Conservation (phyloP, 331 rosid genomes). For the Arachis monticola region DNA sequence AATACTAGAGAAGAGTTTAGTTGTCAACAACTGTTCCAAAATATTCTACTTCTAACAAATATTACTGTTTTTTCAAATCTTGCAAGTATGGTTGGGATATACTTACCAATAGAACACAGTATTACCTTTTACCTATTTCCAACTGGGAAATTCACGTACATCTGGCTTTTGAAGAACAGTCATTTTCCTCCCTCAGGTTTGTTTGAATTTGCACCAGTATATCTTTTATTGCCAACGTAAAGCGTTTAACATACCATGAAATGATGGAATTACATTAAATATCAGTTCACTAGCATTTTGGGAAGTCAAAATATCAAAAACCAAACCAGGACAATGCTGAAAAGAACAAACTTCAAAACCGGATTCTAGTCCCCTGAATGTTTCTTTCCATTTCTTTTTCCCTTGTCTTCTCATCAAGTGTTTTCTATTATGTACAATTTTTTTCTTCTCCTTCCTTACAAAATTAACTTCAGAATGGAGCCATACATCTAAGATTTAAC, state of each 20-base stretch:
- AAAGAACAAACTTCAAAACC: slow-evolving; percentile 3
- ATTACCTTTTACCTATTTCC: too few relatives aligned
- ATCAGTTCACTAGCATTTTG: slow-evolving; percentile 9
- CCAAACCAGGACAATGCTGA: background rate
- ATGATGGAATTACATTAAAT: background rate
- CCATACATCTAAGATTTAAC: slow-evolving; percentile 48
- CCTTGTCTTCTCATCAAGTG: background rate
- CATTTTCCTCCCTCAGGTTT: background rate
- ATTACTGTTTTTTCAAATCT: too few relatives aligned
- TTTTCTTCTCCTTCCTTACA: slow-evolving; percentile 22
- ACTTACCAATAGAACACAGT: too few relatives aligned
- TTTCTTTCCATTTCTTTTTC: slow-evolving; percentile 19
- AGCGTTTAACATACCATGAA: background rate
- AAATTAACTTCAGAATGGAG: slow-evolving; percentile 32
- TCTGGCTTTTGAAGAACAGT: background rate
- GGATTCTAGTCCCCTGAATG: background rate
- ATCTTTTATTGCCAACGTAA: background rate
- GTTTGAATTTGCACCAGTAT: slow-evolving; percentile 9
- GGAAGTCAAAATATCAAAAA: slow-evolving; percentile 4
- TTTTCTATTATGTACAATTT: slow-evolving; percentile 37
- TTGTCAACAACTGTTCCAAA: too few relatives aligned
- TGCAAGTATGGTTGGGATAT: too few relatives aligned
- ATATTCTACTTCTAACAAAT: too few relatives aligned
- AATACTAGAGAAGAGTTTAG: too few relatives aligned
- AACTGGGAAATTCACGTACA: too few relatives aligned